These are phyloP conservation scores for Diaporthe velutina DNA, from an alignment of 2,329 filamentous ascomycete genomes.

Conservation along the genomic window DNA sequence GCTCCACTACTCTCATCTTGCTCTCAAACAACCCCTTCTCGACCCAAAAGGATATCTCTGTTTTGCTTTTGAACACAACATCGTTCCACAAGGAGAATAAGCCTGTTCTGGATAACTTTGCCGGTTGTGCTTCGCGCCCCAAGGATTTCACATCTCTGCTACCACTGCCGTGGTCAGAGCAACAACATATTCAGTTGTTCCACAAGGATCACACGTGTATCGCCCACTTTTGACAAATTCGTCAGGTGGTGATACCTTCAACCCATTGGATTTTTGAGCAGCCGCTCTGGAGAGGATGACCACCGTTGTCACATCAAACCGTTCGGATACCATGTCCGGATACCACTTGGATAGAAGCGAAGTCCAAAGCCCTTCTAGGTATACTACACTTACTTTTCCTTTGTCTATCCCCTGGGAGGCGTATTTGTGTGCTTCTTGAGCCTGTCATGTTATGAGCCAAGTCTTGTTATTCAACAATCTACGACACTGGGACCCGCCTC, in stretches of 20 bases:
- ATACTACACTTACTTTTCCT: slow-evolving; percentile 64
- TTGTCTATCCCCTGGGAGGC: slow-evolving; percentile 59
- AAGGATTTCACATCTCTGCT: slow-evolving; percentile 28
- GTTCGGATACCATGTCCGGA: slow-evolving; percentile 61
- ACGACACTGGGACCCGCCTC: slow-evolving; percentile 42
- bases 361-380: slow-evolving; percentile 72
- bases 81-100: slow-evolving; percentile 36
- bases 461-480: slow-evolving; percentile 38
- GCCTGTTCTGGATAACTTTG: slow-evolving; percentile 37
- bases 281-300: slow-evolving; percentile 60
- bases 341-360: slow-evolving; percentile 70
- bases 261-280: slow-evolving; percentile 42
- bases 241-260: slow-evolving; percentile 38
- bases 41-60: slow-evolving; percentile 29
- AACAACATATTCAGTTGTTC: slow-evolving; percentile 37
- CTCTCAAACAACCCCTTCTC: slow-evolving; percentile 13
- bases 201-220: slow-evolving; percentile 36
- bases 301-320: slow-evolving; percentile 61
- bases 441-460: slow-evolving; percentile 25
- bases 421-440: slow-evolving; percentile 49
- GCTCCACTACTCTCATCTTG: slow-evolving; percentile 35
- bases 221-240: slow-evolving; percentile 31
- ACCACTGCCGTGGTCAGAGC: slow-evolving; percentile 29
- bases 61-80: slow-evolving; percentile 31
- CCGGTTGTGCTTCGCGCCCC: slow-evolving; percentile 30